A percentile compares a stretch with the other conserved stretches of the same genome.
Evolutionary conservation across 192 early-diverging fungal species (phyloP).

Genomic region (Coemansia sp.): DNA sequence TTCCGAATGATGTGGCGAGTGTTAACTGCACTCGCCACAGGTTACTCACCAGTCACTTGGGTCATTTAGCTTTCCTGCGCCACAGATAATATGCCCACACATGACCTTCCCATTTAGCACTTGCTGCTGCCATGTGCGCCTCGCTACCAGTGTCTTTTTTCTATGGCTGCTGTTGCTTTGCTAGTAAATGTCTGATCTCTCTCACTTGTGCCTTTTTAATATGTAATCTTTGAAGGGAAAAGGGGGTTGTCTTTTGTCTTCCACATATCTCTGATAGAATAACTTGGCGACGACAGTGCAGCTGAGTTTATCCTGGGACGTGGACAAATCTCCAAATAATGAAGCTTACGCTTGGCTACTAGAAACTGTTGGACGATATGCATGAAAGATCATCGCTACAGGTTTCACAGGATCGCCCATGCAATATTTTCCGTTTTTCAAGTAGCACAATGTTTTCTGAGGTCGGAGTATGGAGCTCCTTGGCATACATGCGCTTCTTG

Average conservation of each 20-base stretch:
- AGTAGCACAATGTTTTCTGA: neutral
- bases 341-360: too few species aligned
- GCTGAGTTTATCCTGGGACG: too few species aligned
- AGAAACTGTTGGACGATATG: too few species aligned
- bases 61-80: neutral
- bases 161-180: too few species aligned
- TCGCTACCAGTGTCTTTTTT: too few species aligned
- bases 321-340: too few species aligned
- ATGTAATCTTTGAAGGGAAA: too few species aligned
- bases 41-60: neutral
- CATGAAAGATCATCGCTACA: neutral
- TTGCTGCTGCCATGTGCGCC: neutral
- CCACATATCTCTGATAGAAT: too few species aligned
- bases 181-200: too few species aligned
- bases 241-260: too few species aligned
- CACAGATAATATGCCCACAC: neutral
- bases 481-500: neutral
- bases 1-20: neutral
- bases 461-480: neutral
- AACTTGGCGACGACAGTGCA: too few species aligned
- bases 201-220: too few species aligned
- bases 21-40: neutral
- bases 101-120: neutral
- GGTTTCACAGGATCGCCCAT: neutral
- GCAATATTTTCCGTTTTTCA: neutral